Conservation (phyloP, 176 grass and related monocot species). For the Phyllostachys edulis region DNA sequence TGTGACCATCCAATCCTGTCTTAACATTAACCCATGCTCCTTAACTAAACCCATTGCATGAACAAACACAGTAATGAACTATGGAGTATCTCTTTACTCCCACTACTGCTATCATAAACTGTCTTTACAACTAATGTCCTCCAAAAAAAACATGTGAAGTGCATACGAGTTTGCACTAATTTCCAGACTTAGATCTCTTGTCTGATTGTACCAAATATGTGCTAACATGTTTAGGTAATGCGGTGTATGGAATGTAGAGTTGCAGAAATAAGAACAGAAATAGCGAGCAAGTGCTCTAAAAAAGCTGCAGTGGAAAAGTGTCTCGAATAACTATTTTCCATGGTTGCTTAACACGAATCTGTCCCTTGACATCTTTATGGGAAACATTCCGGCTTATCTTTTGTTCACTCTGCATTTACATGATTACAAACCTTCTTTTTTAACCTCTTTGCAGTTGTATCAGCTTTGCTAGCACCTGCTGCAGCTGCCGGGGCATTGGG, state of each 20-base stretch:
- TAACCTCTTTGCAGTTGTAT: slow-evolving; percentile 37
- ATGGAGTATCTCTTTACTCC: not conserved
- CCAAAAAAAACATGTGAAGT: not conserved
- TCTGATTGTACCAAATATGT: not conserved
- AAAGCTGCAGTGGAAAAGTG: not conserved
- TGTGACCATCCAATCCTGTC: not conserved
- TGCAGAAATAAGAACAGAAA: not conserved
- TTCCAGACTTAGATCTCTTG: not conserved
- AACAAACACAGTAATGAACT: not conserved
- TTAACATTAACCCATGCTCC: not conserved
- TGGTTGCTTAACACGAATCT: not conserved
- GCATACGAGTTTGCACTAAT: not conserved
- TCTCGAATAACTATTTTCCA: not conserved
- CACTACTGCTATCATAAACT: no score
- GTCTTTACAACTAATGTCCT: not conserved
- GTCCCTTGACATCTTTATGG: not conserved
- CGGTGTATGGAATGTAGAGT: not conserved
- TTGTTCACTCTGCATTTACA: not conserved
- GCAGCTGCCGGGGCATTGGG: slow-evolving; percentile 60
- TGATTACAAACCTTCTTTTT: not conserved
- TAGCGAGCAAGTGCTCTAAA: not conserved
- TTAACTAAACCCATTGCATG: not conserved
- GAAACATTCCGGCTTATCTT: not conserved
- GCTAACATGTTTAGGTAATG: not conserved
- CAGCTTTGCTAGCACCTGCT: slow-evolving; percentile 61